Conservation (phyloP, 2,329 filamentous ascomycete species). For the Aurifilum marmelostoma region DNA sequence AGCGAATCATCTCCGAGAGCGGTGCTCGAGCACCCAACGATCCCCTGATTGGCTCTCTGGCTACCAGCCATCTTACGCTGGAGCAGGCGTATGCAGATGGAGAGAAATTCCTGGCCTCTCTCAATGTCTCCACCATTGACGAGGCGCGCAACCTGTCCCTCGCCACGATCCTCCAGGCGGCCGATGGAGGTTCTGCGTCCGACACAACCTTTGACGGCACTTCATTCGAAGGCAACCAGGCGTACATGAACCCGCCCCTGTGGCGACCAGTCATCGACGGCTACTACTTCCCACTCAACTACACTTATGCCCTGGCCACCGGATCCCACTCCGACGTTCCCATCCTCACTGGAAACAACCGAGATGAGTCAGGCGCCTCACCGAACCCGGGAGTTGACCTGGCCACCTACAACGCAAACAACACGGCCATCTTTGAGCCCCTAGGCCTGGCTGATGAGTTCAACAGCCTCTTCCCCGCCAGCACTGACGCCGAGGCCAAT, state of each 20-base stretch:
- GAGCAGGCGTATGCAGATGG: slow-evolving; percentile 30
- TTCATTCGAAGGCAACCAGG: background rate
- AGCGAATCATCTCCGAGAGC: slow-evolving; percentile 38
- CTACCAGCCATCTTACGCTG: slow-evolving; percentile 34
- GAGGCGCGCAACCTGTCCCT: slow-evolving; percentile 31
- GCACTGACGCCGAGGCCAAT: slow-evolving; percentile 31
- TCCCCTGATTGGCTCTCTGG: slow-evolving; percentile 34
- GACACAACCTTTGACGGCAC: slow-evolving; percentile 12
- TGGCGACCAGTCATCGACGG: slow-evolving; percentile 8
- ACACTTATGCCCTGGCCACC: background rate
- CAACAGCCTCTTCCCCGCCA: slow-evolving; percentile 35
- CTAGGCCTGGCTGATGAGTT: slow-evolving; percentile 29
- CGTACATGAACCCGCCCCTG: slow-evolving; percentile 10
- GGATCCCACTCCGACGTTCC: slow-evolving; percentile 12
- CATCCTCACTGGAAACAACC: slow-evolving; percentile 21
- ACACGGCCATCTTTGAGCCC: slow-evolving; percentile 31
- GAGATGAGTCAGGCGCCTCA: slow-evolving; percentile 23
- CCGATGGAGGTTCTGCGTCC: background rate
- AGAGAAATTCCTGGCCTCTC: slow-evolving; percentile 24
- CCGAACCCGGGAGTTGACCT: slow-evolving; percentile 22
- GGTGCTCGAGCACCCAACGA: slow-evolving; percentile 38
- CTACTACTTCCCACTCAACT: slow-evolving; percentile 4
- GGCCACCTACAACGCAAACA: slow-evolving; percentile 30
- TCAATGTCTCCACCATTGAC: slow-evolving; percentile 33
- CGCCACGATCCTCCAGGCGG: background rate